These are phyloP conservation scores for Thermomucor indicae-seudaticae DNA, from an alignment of 371 early-diverging fungal genomes.

Conservation along the genomic window DNA sequence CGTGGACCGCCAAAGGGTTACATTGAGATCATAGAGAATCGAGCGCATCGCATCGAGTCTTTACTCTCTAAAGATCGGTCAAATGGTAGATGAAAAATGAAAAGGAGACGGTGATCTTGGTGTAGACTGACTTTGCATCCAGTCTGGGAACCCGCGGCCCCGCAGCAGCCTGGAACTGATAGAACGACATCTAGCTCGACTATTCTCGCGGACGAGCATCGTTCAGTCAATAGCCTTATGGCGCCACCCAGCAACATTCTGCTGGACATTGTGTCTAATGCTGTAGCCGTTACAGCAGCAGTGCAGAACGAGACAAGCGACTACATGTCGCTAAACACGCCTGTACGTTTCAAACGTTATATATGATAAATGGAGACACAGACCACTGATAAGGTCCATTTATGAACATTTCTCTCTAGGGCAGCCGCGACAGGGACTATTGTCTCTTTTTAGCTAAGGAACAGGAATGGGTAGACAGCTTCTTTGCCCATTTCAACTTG, in stretches of 20 bases:
- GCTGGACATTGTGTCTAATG: conserved; percentile 6
- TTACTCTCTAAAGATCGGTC: conserved; percentile 39
- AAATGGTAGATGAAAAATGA: too few species aligned
- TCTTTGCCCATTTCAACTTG: conserved; percentile 37
- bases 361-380: conserved; percentile 3
- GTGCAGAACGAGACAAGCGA: not conserved
- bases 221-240: too few species aligned
- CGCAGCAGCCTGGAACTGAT: too few species aligned
- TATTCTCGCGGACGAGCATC: too few species aligned
- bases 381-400: conserved; percentile 48
- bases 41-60: conserved; percentile 65
- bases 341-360: conserved; percentile 14
- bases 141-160: too few species aligned
- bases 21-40: conserved; percentile 68
- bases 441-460: conserved; percentile 12
- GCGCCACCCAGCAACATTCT: conserved; percentile 1
- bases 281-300: conserved; percentile 1
- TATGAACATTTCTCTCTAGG: conserved; percentile 37
- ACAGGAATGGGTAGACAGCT: conserved; percentile 19
- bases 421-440: conserved; percentile 34
- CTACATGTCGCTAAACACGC: not conserved
- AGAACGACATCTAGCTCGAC: too few species aligned
- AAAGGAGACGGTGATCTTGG: too few species aligned
- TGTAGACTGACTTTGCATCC: not conserved
- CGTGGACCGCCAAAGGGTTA: conserved; percentile 76